Percentiles rank a stretch among this genome's conserved stretches.
phyloP scores from a whole-genome alignment of 306 rosid genomes.

The Mimosa pudica region DNA sequence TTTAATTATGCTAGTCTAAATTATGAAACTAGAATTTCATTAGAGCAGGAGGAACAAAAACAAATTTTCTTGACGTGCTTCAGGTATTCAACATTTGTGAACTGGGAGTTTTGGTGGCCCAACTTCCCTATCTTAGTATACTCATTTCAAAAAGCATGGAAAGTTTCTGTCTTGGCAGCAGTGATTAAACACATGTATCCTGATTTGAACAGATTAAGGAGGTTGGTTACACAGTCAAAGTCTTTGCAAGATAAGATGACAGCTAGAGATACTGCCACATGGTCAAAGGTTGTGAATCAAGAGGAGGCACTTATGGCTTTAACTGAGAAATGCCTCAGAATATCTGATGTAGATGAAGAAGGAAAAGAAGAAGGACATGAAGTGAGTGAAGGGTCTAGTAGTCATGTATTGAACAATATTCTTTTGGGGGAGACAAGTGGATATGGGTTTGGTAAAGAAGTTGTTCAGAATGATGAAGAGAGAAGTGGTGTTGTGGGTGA shows the following conservation, averaged over 20 bases:
- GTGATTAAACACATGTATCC: conserved; percentile 63
- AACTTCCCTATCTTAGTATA: too few species aligned
- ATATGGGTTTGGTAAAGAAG: not conserved
- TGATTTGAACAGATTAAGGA: conserved; percentile 47
- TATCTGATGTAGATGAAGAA: conserved; percentile 2
- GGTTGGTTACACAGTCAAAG: conserved; percentile 55
- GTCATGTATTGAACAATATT: not conserved
- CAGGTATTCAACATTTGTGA: too few species aligned
- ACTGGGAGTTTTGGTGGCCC: too few species aligned
- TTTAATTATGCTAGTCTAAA: too few species aligned
- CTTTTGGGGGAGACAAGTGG: conserved; percentile 19
- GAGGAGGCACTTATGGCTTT: conserved; percentile 51
- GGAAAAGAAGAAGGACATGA: too few species aligned
- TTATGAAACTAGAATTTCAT: too few species aligned
- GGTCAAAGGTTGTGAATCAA: conserved; percentile 59
- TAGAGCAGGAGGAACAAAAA: too few species aligned
- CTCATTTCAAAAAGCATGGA: conserved; percentile 79
- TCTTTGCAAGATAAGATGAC: conserved; percentile 70
- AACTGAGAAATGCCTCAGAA: conserved; percentile 34
- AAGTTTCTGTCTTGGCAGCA: conserved; percentile 56
- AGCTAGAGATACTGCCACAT: conserved; percentile 51
- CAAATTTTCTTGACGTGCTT: too few species aligned
- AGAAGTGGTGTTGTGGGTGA: conserved; percentile 22
- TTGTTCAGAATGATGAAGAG: not conserved
- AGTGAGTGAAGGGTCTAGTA: conserved; percentile 6